Conservation (phyloP, 2,329 filamentous ascomycete genomes). For the Penicillium digitatum region DNA sequence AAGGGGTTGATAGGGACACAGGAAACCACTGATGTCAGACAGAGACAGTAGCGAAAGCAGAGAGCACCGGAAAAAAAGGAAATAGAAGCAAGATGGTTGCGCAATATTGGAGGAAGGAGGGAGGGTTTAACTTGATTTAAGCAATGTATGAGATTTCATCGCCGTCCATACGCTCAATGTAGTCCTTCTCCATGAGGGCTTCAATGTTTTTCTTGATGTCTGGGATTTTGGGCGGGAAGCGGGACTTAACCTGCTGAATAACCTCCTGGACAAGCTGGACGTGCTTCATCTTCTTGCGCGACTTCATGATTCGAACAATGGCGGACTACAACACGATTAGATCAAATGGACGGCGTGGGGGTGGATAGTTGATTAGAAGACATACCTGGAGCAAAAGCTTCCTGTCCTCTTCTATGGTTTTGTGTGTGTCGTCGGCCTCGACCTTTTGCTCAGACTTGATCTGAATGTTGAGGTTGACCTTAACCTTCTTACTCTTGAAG, state of each 20-base stretch:
- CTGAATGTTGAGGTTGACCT: conserved; percentile 90
- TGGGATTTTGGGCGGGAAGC: conserved; percentile 85
- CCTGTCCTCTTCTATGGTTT: conserved; percentile 97
- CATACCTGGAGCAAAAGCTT: conserved; percentile 94
- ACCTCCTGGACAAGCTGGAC: conserved; percentile 89
- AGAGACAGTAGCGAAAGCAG: neutral
- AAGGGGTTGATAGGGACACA: neutral
- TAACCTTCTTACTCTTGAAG: conserved; percentile 98
- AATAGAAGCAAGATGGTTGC: conserved; percentile 8
- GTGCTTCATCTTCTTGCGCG: conserved; percentile 98
- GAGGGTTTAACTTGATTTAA: conserved; percentile 44
- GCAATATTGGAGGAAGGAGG: neutral
- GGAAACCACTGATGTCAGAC: neutral
- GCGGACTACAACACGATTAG: conserved; percentile 63
- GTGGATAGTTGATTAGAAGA: conserved; percentile 26
- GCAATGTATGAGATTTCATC: conserved; percentile 94
- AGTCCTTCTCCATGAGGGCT: conserved; percentile 97
- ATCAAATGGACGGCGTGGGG: conserved; percentile 5
- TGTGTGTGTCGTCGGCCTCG: conserved; percentile 95
- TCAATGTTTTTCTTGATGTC: conserved; percentile 99
- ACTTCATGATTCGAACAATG: conserved; percentile 99
- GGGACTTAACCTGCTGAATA: conserved; percentile 87
- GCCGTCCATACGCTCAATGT: conserved; percentile 89
- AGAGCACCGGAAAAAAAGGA: conserved; percentile 6
- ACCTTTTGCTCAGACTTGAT: conserved; percentile 96